Percentiles rank a stretch among this genome's conserved stretches.
phyloP scores from a whole-genome alignment of 345 rosid genomes.

The Cardamine resedifolia region DNA sequence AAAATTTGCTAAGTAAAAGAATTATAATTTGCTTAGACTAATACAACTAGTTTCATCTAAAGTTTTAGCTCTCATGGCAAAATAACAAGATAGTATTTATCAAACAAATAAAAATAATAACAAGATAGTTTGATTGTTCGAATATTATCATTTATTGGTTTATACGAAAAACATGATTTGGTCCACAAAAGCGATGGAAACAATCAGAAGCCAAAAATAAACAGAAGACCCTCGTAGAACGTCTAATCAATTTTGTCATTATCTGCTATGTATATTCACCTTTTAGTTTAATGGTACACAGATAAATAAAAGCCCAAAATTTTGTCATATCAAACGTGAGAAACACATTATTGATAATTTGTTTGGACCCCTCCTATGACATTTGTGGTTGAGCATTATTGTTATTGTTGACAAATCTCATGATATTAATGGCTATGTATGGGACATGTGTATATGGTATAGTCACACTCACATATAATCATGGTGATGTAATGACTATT shows the following conservation, averaged over 20 bases:
- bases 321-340: slow-evolving; percentile 17
- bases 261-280: slow-evolving; percentile 2
- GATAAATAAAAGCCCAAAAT: neutral
- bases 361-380: slow-evolving; percentile 35
- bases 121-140: slow-evolving; percentile 12
- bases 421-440: slow-evolving; percentile 33
- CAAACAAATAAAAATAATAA: neutral
- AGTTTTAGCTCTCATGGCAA: neutral
- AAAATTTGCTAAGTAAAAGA: neutral
- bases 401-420: slow-evolving; percentile 33
- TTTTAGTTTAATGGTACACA: slow-evolving; percentile 13
- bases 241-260: slow-evolving; percentile 32
- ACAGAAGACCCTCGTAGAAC: slow-evolving; percentile 24
- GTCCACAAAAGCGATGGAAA: slow-evolving; percentile 30
- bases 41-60: neutral
- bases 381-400: slow-evolving; percentile 37
- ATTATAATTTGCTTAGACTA: neutral
- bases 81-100: neutral
- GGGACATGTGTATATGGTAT: slow-evolving; percentile 34
- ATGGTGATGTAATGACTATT: slow-evolving; percentile 1
- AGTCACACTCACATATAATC: slow-evolving; percentile 30
- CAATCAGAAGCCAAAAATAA: slow-evolving; percentile 28
- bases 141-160: neutral
- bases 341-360: slow-evolving; percentile 21
- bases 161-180: slow-evolving; percentile 30